A percentile compares a stretch with the other conserved stretches of the same genome.
Conservation (phyloP, 495 filamentous ascomycete genomes). For the Glutinoglossum americanum region DNA sequence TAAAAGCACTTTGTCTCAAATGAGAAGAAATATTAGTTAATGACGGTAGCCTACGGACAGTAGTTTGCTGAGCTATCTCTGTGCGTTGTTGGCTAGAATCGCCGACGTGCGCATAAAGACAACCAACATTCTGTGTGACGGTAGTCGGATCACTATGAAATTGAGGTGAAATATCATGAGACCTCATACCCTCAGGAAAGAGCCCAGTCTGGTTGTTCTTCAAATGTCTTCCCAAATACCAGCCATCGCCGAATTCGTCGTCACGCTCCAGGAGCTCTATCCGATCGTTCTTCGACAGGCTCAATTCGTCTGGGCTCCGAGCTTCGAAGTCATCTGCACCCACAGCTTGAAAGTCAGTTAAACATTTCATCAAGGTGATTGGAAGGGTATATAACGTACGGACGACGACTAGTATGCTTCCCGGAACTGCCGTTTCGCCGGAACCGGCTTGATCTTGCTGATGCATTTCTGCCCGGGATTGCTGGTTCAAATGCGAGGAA, state of each 20-base stretch:
- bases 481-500: not conserved
- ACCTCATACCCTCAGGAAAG: constrained; percentile 62
- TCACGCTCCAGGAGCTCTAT: constrained; percentile 87
- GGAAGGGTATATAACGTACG: constrained; percentile 34
- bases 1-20: not conserved
- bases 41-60: not conserved
- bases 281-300: constrained; percentile 63
- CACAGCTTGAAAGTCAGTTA: constrained; percentile 1
- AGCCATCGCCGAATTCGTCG: constrained; percentile 94
- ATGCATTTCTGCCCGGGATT: constrained; percentile 20
- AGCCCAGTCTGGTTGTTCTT: constrained; percentile 56
- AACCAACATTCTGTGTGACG: not conserved
- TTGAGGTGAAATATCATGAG: not conserved
- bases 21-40: not conserved
- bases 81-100: not conserved
- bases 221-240: constrained; percentile 77
- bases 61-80: not conserved
- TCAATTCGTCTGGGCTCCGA: constrained; percentile 82
- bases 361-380: constrained; percentile 6
- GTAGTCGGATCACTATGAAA: not conserved
- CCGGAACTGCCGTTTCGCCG: constrained; percentile 30
- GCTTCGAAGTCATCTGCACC: constrained; percentile 58
- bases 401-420: constrained; percentile 51
- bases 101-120: not conserved
- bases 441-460: constrained; percentile 17